phyloP scores from a whole-genome alignment of 1,284 basidiomycete species.

The Sporisorium reilianum region DNA sequence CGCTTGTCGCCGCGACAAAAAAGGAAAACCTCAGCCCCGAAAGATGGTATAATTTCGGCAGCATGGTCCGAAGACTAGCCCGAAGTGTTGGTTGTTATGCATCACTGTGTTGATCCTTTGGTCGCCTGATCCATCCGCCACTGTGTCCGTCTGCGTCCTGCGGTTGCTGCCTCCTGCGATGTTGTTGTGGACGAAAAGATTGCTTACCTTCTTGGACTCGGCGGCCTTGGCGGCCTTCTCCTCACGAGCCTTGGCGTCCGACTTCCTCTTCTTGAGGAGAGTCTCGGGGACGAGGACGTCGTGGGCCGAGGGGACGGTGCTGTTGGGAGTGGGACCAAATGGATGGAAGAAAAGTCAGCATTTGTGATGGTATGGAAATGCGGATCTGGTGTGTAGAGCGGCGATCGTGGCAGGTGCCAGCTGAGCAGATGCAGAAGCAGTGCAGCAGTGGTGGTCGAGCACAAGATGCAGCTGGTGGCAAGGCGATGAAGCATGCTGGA shows the following conservation, averaged over 20 bases:
- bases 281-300: conserved; percentile 69
- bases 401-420: conserved; percentile 21
- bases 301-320: conserved; percentile 64
- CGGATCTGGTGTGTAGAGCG: background rate
- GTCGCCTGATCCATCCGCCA: background rate
- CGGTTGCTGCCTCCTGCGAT: conserved; percentile 77
- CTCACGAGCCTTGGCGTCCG: conserved; percentile 96
- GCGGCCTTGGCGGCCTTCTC: conserved; percentile 88
- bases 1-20: conserved; percentile 1
- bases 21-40: conserved; percentile 66
- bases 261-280: conserved; percentile 83
- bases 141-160: background rate
- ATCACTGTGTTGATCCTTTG: conserved; percentile 52
- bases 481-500: background rate
- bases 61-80: conserved; percentile 67
- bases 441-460: background rate
- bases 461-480: background rate
- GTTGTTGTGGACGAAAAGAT: conserved; percentile 70
- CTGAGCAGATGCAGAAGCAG: background rate
- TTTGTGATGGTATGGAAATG: background rate
- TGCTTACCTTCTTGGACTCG: conserved; percentile 88
- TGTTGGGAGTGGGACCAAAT: conserved; percentile 22
- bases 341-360: conserved; percentile 16
- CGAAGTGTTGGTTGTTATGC: conserved; percentile 60
- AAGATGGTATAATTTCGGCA: conserved; percentile 69